phyloP scores from a whole-genome alignment of 257 asterid genomes.

The Solanum paucissectum region DNA sequence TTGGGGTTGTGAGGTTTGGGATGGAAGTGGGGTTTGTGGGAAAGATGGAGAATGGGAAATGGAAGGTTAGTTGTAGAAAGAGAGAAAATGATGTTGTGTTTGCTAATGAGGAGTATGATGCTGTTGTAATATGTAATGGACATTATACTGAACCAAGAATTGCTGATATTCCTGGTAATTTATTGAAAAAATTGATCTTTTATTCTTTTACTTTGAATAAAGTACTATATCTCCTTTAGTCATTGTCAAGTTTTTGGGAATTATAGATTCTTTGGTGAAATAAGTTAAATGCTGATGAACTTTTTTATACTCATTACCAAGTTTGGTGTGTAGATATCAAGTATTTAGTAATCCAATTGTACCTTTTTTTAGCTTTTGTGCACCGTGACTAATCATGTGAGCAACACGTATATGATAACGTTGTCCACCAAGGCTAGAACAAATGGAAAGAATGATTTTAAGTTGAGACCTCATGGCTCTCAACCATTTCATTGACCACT shows the following conservation, averaged over 20 bases:
- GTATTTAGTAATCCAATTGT: background rate
- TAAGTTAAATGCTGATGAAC: background rate
- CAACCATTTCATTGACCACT: background rate
- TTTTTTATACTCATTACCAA: background rate
- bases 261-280: background rate
- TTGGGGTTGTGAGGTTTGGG: constrained; percentile 62
- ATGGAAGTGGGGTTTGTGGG: constrained; percentile 56
- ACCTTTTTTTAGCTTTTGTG: no score
- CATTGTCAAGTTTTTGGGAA: background rate
- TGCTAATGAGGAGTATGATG: constrained; percentile 55
- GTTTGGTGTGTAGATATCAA: background rate
- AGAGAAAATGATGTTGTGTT: constrained; percentile 13
- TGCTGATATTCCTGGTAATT: constrained; percentile 71
- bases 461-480: no score
- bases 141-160: constrained; percentile 77
- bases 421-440: background rate
- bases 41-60: constrained; percentile 38
- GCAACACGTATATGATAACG: background rate
- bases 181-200: background rate
- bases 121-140: constrained; percentile 87
- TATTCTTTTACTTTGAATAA: background rate
- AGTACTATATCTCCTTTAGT: background rate
- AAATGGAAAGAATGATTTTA: background rate
- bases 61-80: constrained; percentile 49
- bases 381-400: no score